Evolutionary conservation across 1,139 yeast genomes (phyloP), one percentile per base, ranked within the genome.

Genomic region (Blastobotrys niveus): DNA sequence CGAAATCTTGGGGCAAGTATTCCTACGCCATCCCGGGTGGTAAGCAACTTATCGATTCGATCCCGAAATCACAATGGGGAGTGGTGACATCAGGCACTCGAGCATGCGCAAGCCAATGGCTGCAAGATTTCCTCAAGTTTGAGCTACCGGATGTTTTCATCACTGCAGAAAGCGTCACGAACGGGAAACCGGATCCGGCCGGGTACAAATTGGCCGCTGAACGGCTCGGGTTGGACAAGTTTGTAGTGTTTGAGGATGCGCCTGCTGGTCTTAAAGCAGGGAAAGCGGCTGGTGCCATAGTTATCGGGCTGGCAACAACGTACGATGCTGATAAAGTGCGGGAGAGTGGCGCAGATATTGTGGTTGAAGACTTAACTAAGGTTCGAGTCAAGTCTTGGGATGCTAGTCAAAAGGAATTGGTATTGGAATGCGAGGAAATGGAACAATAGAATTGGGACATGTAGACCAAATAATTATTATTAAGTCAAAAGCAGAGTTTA

Each of bases 201-300:
- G 91, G 91, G 43, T 83, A 83, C 72, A 67, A 72, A 60, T 61
- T 39, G 36, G 46, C 32, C 3, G 46, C 67, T 57, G 82, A 82
- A 54, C 73, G 82, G 71, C 65, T 73, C 56, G 68, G 76, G 47
- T 67, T 78, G 57, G 79, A 80, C 38, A 71, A 68, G 61, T 58
- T 60, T 49, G 76, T 82, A 34, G 93, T 83, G 21, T 82, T 82
- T 59, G 93, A 83, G 67, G 93, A 83, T 62, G 89, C 91, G 37
- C 89, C 89, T 40, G 88, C 87, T 39, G 93, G 94, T 63, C 79
- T 83, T 52, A 68, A 76, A 47, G 89, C 93, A 38, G 94, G 91
- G 64, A 77, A 80, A 60, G 82, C 77, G 53, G 84, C 91, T 21
- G 93, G 89, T 56, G 87, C 89, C 59, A 72, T 74, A 63, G 79